Evolutionary conservation across 2,329 filamentous ascomycete species (phyloP), one percentile per base, ranked within the genome.

Genomic region (Cordyceps javanica): DNA sequence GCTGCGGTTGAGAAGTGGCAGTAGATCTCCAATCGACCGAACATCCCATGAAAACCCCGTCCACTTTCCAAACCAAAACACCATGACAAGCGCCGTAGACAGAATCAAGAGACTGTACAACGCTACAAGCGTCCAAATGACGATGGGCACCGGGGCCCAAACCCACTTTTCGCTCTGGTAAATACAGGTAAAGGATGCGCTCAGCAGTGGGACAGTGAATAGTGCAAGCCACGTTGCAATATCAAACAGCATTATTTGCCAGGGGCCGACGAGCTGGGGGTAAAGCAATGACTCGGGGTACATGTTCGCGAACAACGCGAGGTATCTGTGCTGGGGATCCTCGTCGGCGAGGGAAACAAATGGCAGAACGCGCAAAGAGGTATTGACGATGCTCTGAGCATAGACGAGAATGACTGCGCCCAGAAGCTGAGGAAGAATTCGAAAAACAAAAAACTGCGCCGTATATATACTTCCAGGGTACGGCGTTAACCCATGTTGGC

Each of bases 41-140:
- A 91, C 82, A 67, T 96, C 91, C 92, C 92, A 97, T 66, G 88
- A 81, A 61, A 96, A 75, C 0, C 91, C 91, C 0, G 91, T 95
- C 64, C 78, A 80, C 30, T 81, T 78, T 23, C 77, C 72, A 55
- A 80, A 74, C 73, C 92, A 90, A 61, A 83, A 87, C n/a, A 83
- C 62, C 61, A 87, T 73, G 10, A 92, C 69, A 16, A 69, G 59
- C 30, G 60, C 62, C 1, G 83, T 70, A 1, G 86, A 83, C 7
- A 82, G 63, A 2, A 87, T 66, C 48, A 93, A 73, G 4, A 91
- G 70, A 34, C 87, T 71, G 72, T 96, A 97, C 1, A 96, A 71
- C 0, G 76, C 85, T 30, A 94, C 82, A 26, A 91, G 75, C 0
- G 86, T 82, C 91, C 91, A 97, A 26, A 88, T 85, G 23, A 94